Base-by-base conservation (phyloP, 345 rosid species). In the Toxicodendron radicans region DNA sequence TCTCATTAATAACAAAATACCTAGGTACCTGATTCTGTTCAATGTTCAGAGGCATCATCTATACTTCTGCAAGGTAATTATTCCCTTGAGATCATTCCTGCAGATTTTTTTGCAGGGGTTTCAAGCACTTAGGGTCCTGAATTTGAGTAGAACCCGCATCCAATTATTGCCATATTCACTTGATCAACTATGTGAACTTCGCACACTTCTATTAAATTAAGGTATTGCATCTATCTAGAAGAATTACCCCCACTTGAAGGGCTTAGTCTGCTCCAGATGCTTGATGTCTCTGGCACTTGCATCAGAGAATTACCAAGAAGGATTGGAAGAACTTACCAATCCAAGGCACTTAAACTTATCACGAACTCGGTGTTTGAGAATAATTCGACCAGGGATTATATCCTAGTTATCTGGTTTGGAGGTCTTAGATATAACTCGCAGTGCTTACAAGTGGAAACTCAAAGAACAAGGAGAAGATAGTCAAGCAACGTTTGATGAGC, bases 1-100 rank as follows among this genome's bases (percentile, higher is more conserved):
- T 18, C 72, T 85, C 61, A 80, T 82, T 85, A 80, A 79, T 30
- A 85, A 66, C 71, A 64, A 78, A 21, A 78, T 82, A 21, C 10
- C 54, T 27, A 66, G 12, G 32, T 61, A 16, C 79, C 83, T 7
- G 69, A 66, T 67, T 56, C 66, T 57, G 10, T 51, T 43, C 62
- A 67, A 41, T 82, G 85, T 72, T 63, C 75, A 12, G 68, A 79
- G 56, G 43, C 76, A 59, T 73, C 79, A 3, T 41, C 84, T 27
- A 69, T 85, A 27, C 74, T 82, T 17, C 72, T 83, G 10, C 85
- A 82, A 72, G 82, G 80, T 60, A 87, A 82, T 66, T 32, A 60
- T 71, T 53, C 61, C 59, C 66, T 82, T 11, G 66, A 75, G 20
- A 66, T 63, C 8, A 21, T 82, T 17, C 81, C 85, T 3, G 67